Evolutionary conservation across 1,139 yeast genomes (phyloP).

Genomic region (Suhomyces yuchorum): DNA sequence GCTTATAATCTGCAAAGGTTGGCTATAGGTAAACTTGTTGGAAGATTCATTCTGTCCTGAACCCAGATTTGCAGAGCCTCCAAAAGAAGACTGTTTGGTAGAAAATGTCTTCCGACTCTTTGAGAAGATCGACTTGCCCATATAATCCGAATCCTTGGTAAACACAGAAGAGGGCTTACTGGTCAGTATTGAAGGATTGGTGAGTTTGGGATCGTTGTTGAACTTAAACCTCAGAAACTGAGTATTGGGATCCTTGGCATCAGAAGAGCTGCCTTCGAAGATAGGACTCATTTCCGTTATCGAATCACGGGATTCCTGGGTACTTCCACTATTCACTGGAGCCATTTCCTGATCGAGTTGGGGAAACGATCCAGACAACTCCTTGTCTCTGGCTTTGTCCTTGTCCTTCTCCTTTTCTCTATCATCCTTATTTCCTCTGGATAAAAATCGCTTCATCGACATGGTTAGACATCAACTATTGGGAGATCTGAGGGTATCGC

Average conservation of each 20-base stretch:
- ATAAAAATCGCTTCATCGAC: constrained; percentile 17
- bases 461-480: constrained; percentile 4
- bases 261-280: constrained; percentile 10
- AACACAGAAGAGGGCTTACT: constrained; percentile 24
- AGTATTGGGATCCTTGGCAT: not conserved
- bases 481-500: not conserved
- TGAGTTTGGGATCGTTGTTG: constrained; percentile 35
- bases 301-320: constrained; percentile 39
- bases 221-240: constrained; percentile 19
- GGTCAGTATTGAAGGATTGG: constrained; percentile 42
- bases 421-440: constrained; percentile 11
- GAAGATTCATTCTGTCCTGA: constrained; percentile 13
- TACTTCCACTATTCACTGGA: constrained; percentile 27
- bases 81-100: constrained; percentile 41
- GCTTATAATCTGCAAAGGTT: constrained; percentile 42
- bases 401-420: constrained; percentile 10
- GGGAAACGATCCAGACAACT: not conserved
- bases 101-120: constrained; percentile 37
- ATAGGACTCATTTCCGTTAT: constrained; percentile 37
- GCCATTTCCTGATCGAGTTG: constrained; percentile 10
- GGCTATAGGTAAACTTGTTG: constrained; percentile 25
- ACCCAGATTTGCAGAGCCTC: constrained; percentile 12
- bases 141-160: constrained; percentile 31
- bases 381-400: constrained; percentile 7
- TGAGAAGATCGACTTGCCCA: constrained; percentile 40